These are phyloP conservation scores for Colletotrichum sp. DNA, from an alignment of 2,329 filamentous ascomycete species.

Conservation along the genomic window DNA sequence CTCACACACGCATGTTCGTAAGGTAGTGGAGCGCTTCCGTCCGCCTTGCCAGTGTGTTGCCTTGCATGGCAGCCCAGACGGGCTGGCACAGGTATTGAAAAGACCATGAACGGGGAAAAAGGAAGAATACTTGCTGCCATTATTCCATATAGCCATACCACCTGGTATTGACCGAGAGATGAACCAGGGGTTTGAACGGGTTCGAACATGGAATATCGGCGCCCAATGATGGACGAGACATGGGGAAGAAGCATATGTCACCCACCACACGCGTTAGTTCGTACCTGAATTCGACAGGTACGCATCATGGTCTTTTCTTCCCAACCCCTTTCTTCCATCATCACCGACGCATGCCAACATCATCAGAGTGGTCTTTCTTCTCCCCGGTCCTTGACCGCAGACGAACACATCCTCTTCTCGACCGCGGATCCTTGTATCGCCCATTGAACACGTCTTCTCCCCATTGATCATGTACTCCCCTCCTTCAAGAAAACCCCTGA, in stretches of 20 bases:
- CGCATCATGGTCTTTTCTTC: background rate
- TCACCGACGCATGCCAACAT: background rate
- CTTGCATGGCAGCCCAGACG: background rate
- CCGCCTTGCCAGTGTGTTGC: background rate
- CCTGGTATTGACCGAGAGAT: background rate
- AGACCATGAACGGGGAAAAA: background rate
- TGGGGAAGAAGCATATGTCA: background rate
- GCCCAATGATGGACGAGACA: background rate
- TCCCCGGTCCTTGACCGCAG: background rate
- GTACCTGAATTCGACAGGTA: constrained; percentile 6
- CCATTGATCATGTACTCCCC: background rate
- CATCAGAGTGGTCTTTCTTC: background rate
- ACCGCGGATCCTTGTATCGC: background rate
- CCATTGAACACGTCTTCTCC: background rate
- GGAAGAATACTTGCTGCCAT: background rate
- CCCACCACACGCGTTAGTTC: background rate
- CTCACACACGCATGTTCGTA: background rate
- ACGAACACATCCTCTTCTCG: background rate
- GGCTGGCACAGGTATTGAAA: background rate
- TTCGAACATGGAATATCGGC: background rate
- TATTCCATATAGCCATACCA: background rate
- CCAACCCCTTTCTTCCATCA: background rate
- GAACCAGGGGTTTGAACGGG: background rate
- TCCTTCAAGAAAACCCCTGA: background rate
- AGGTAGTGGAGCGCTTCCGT: constrained; percentile 5